Evolutionary conservation across 208 protist genomes (phyloP).

Genomic region (Phytomonas francai): DNA sequence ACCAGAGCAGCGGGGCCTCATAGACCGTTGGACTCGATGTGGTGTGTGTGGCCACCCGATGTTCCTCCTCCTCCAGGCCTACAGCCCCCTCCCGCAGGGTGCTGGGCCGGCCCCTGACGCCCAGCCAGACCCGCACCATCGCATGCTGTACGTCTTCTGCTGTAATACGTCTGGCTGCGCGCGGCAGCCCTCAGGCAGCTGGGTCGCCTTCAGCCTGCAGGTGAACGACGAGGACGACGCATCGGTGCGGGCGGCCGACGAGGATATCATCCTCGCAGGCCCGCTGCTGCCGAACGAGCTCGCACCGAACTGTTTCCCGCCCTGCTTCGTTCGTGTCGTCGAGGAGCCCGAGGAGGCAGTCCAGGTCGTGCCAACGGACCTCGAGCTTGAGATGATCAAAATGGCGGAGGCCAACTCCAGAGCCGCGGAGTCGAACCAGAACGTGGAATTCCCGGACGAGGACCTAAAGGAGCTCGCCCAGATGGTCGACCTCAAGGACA

Average conservation of each 20-base stretch:
- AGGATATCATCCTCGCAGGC: constrained; percentile 32
- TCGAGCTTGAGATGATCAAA: constrained; percentile 58
- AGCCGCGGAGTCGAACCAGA: not conserved
- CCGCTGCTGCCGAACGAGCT: constrained; percentile 33
- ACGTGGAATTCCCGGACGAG: constrained; percentile 17
- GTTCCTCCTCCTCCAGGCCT: constrained; percentile 72
- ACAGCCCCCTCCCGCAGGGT: constrained; percentile 43
- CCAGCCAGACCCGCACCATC: constrained; percentile 26
- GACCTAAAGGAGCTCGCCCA: constrained; percentile 62
- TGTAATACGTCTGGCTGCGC: constrained; percentile 66
- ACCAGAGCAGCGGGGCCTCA: constrained; percentile 19
- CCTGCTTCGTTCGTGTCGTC: constrained; percentile 57
- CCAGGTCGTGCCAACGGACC: constrained; percentile 39
- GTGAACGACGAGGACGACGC: constrained; percentile 33
- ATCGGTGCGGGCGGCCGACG: constrained; percentile 17
- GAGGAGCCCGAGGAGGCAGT: constrained; percentile 49
- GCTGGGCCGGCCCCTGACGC: not conserved
- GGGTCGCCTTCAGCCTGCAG: constrained; percentile 58
- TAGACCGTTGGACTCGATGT: constrained; percentile 59
- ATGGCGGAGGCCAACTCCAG: constrained; percentile 25
- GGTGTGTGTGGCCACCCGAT: constrained; percentile 55
- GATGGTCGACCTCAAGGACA: constrained; percentile 59
- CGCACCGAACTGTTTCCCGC: constrained; percentile 41
- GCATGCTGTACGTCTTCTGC: constrained; percentile 80
- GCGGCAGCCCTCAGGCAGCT: constrained; percentile 62